Conservation (phyloP, 202 grass and related monocot species). For the Setaria viridis region DNA sequence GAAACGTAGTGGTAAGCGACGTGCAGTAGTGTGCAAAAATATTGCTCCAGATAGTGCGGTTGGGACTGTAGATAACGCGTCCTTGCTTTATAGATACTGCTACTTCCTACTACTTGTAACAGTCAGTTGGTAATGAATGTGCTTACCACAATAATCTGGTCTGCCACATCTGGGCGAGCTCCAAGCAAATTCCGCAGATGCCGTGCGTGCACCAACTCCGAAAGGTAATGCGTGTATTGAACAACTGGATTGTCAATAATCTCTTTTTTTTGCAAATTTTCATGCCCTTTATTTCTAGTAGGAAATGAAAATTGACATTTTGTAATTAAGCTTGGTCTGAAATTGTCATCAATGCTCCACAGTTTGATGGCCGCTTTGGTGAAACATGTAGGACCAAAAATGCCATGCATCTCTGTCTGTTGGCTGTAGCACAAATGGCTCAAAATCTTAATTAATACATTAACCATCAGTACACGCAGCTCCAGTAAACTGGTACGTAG, state of each 20-base stretch:
- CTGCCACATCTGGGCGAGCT: constrained; percentile 20
- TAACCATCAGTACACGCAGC: neutral
- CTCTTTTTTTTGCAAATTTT: neutral
- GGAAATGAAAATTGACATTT: neutral
- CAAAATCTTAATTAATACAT: neutral
- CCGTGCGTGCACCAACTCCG: neutral
- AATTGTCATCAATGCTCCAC: neutral
- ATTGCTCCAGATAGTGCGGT: neutral
- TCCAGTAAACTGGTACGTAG: neutral
- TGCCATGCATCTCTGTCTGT: neutral
- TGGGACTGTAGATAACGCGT: neutral
- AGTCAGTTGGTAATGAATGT: neutral
- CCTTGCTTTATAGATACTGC: constrained; percentile 3
- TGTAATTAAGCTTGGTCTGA: neutral
- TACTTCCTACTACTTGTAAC: neutral
- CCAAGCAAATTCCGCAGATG: neutral
- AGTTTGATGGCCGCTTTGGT: neutral
- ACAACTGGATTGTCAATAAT: too few relatives aligned
- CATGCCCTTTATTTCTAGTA: neutral
- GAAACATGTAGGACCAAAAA: neutral
- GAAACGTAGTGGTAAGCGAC: neutral
- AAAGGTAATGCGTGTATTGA: neutral
- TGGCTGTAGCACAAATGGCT: neutral
- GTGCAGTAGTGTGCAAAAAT: neutral
- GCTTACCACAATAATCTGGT: neutral